phyloP scores from a whole-genome alignment of 1,284 basidiomycete genomes.

The Schizophyllum amplum region DNA sequence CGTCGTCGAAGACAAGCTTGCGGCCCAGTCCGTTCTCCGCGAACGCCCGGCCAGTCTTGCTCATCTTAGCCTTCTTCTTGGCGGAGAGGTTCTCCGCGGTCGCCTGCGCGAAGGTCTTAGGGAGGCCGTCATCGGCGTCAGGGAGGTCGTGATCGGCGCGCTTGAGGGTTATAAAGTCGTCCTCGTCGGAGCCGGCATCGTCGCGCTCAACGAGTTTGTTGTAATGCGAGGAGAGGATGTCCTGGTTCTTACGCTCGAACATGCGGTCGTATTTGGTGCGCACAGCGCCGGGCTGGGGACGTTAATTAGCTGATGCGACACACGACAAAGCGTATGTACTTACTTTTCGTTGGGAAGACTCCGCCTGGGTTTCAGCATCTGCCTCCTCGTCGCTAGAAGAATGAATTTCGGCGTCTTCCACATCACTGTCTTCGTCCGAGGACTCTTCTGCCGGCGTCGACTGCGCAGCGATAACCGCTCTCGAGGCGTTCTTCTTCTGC shows the following conservation, averaged over 20 bases:
- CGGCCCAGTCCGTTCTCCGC: slow-evolving; percentile 56
- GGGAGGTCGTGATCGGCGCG: slow-evolving; percentile 80
- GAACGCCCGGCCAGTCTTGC: slow-evolving; percentile 71
- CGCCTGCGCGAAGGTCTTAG: slow-evolving; percentile 21
- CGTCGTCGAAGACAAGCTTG: slow-evolving; percentile 82
- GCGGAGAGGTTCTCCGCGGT: slow-evolving; percentile 16
- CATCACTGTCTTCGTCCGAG: slow-evolving; percentile 13
- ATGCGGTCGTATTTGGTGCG: slow-evolving; percentile 97
- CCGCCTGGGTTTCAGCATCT: slow-evolving; percentile 8
- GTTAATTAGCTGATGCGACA: slow-evolving; percentile 1
- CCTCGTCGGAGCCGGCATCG: slow-evolving; percentile 35
- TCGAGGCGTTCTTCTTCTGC: slow-evolving; percentile 66
- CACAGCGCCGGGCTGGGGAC: slow-evolving; percentile 30
- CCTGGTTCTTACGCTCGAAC: slow-evolving; percentile 96
- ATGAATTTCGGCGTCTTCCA: slow-evolving; percentile 17
- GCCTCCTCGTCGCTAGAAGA: slow-evolving; percentile 21
- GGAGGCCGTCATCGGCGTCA: slow-evolving; percentile 27
- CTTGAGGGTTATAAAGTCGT: slow-evolving; percentile 92
- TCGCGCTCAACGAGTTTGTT: slow-evolving; percentile 77
- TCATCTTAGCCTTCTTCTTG: slow-evolving; percentile 55
- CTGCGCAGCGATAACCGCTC: slow-evolving; percentile 29
- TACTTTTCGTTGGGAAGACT: slow-evolving; percentile 16
- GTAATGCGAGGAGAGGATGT: slow-evolving; percentile 89
- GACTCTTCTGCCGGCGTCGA: slow-evolving; percentile 23
- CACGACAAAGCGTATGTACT: slow-evolving; percentile 16